Evolutionary conservation across 768 basidiomycete species (phyloP).

Genomic region (Amanita molliuscula): DNA sequence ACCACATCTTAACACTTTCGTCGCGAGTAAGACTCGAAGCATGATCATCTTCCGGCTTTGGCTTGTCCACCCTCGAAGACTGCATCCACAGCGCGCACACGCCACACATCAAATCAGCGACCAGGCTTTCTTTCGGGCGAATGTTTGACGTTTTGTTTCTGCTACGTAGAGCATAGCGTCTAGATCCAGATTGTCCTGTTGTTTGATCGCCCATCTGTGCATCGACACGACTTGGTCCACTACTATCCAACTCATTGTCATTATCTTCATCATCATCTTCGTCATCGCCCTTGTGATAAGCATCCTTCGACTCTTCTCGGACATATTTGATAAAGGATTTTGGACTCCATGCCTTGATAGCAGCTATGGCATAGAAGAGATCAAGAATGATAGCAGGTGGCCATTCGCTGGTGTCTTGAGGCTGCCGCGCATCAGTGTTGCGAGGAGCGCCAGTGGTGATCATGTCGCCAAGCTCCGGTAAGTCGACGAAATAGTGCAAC

Average conservation of each 20-base stretch:
- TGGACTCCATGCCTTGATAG: slow-evolving; percentile 5
- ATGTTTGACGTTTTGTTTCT: not conserved
- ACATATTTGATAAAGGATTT: slow-evolving; percentile 1
- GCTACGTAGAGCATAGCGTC: not conserved
- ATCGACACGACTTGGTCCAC: slow-evolving; percentile 2
- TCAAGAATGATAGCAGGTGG: slow-evolving; percentile 6
- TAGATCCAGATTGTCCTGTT: slow-evolving; percentile 1
- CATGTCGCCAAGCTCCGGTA: not conserved
- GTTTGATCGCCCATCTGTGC: slow-evolving; percentile 1
- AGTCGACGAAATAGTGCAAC: slow-evolving; percentile 1
- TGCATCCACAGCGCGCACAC: slow-evolving; percentile 6
- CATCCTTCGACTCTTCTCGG: not conserved
- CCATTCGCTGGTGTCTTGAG: slow-evolving; percentile 6
- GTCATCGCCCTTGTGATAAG: slow-evolving; percentile 7
- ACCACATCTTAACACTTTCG: not conserved
- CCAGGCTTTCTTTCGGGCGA: not conserved
- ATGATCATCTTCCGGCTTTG: not conserved
- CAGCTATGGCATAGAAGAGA: slow-evolving; percentile 4
- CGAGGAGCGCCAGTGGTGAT: not conserved
- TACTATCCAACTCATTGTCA: not conserved
- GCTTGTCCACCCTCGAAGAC: slow-evolving; percentile 3
- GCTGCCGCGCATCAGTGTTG: slow-evolving; percentile 6
- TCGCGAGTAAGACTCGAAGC: slow-evolving; percentile 5
- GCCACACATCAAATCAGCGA: slow-evolving; percentile 5
- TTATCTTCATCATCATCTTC: not conserved